Evolutionary conservation across 257 asterid genomes (phyloP).

Genomic region (Ocimum tenuiflorum): DNA sequence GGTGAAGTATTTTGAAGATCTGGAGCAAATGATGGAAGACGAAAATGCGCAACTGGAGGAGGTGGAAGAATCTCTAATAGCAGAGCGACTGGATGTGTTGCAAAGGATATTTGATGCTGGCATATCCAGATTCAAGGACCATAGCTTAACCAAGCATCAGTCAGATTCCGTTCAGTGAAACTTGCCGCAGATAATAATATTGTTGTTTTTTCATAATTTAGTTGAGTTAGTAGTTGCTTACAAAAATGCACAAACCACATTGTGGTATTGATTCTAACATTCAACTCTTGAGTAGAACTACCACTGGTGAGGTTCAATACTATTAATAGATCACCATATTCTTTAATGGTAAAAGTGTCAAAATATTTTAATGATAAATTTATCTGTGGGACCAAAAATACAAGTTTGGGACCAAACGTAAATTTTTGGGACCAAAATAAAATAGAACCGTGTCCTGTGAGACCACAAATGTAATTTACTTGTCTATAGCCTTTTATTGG

Average conservation of each 20-base stretch:
- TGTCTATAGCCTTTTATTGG: too few species aligned
- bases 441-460: too few species aligned
- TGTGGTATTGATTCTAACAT: background rate
- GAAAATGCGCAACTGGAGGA: conserved; percentile 45
- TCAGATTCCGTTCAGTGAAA: conserved; percentile 25
- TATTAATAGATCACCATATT: too few species aligned
- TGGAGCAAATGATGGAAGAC: conserved; percentile 55
- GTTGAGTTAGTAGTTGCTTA: background rate
- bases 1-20: conserved; percentile 50
- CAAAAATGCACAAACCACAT: background rate
- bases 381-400: too few species aligned
- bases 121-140: conserved; percentile 40
- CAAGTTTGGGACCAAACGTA: too few species aligned
- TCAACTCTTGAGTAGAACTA: background rate
- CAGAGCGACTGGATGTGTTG: conserved; percentile 45
- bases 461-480: too few species aligned
- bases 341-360: too few species aligned
- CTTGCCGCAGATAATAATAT: background rate
- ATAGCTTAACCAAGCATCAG: conserved; percentile 24
- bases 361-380: too few species aligned
- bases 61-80: conserved; percentile 45
- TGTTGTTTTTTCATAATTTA: background rate
- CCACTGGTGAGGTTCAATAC: too few species aligned
- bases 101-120: conserved; percentile 47
- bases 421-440: too few species aligned